Percentiles rank a stretch among this genome's conserved stretches.
These are phyloP conservation scores for Boletus rubescentipes DNA, from an alignment of 768 basidiomycete species.

Conservation along the genomic window DNA sequence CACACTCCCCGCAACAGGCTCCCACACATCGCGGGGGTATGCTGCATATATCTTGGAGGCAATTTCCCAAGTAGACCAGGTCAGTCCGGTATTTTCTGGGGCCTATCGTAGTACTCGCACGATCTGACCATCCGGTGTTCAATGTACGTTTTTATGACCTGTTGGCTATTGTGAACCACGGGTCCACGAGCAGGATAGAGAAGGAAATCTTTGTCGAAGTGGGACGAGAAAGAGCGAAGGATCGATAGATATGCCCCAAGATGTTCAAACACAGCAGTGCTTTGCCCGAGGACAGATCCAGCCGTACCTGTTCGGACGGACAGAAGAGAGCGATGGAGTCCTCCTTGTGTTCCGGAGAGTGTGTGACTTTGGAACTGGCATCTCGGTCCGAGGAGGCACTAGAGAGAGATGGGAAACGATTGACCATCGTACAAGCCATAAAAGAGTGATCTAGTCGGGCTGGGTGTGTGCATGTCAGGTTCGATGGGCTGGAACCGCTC, in stretches of 20 bases:
- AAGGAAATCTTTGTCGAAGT: conserved; percentile 41
- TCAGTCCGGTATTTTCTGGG: conserved; percentile 18
- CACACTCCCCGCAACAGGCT: conserved; percentile 67
- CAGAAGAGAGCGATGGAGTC: conserved; percentile 82
- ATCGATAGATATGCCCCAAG: conserved; percentile 67
- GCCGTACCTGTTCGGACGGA: conserved; percentile 68
- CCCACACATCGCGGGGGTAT: conserved; percentile 71
- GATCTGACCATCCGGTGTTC: conserved; percentile 76
- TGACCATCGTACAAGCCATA: conserved; percentile 64
- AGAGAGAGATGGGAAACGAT: conserved; percentile 37
- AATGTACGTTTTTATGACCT: conserved; percentile 70
- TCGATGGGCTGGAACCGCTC: conserved; percentile 33
- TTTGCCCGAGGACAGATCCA: conserved; percentile 88
- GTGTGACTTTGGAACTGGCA: conserved; percentile 56
- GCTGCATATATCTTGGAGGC: conserved; percentile 66
- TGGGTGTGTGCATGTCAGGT: conserved; percentile 45
- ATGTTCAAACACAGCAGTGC: conserved; percentile 87
- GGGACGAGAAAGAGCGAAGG: conserved; percentile 54
- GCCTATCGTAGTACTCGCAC: conserved; percentile 46
- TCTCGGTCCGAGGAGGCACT: conserved; percentile 1
- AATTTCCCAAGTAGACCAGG: conserved; percentile 65
- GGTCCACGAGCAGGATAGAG: conserved; percentile 94
- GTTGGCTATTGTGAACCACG: conserved; percentile 60
- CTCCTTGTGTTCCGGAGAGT: conserved; percentile 87
- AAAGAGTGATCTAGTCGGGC: conserved; percentile 42